Percentiles rank a stretch among this genome's conserved stretches.
Evolutionary conservation across 306 rosid species (phyloP).

Genomic region (Prunus mume): DNA sequence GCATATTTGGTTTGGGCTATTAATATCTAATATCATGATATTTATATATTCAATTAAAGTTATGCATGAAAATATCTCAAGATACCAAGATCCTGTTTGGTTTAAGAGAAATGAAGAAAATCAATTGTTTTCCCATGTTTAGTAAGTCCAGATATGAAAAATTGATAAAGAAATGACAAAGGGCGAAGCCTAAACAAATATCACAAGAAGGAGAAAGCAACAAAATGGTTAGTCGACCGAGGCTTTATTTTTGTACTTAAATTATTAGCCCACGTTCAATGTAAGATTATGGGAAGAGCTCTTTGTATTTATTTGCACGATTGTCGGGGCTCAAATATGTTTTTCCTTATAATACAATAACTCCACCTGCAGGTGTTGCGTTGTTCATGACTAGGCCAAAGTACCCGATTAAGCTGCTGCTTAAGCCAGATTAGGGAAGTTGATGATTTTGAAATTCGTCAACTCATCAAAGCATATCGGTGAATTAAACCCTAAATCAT

Average conservation of each 20-base stretch:
- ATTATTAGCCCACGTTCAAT: neutral
- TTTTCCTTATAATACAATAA: neutral
- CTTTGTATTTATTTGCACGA: neutral
- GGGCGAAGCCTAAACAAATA: neutral
- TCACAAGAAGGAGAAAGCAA: neutral
- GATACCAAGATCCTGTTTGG: too few relatives aligned
- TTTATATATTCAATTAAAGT: neutral
- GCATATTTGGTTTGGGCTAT: neutral
- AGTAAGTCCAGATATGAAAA: accelerated
- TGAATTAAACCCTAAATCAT: too few relatives aligned
- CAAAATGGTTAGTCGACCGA: neutral
- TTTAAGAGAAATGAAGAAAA: too few relatives aligned
- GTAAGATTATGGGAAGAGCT: neutral
- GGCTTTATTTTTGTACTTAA: neutral
- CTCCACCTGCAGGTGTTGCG: neutral
- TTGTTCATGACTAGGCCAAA: slow-evolving; percentile 14
- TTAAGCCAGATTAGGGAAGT: neutral
- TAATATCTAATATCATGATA: neutral
- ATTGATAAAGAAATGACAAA: neutral
- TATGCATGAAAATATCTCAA: neutral
- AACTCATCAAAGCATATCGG: neutral
- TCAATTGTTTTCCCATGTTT: too few relatives aligned
- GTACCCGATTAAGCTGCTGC: neutral
- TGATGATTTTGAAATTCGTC: neutral
- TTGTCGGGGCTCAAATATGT: neutral